Evolutionary conservation across 2,329 filamentous ascomycete genomes (phyloP).

Genomic region (Colletotrichum theobromicola): DNA sequence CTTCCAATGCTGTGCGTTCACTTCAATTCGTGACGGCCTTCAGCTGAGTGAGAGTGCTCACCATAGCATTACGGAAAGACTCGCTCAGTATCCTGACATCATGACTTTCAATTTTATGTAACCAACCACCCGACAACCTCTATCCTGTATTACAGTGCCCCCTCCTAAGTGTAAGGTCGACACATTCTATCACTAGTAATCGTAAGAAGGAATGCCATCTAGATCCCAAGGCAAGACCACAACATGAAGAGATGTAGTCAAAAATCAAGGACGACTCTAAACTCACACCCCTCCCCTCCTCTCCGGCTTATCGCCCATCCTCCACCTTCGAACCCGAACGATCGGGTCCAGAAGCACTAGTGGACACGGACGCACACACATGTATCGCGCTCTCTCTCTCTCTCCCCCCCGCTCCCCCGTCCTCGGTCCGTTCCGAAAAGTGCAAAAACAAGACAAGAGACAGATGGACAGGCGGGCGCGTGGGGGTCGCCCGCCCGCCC

Average conservation of each 20-base stretch:
- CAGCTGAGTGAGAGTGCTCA: neutral
- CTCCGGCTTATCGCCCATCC: neutral
- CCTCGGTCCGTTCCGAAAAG: conserved; percentile 6
- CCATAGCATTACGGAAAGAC: neutral
- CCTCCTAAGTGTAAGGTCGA: neutral
- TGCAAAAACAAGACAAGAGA: neutral
- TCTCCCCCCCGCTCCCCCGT: neutral
- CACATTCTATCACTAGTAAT: neutral
- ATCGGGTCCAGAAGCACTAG: neutral
- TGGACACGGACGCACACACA: neutral
- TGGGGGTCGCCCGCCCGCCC: neutral
- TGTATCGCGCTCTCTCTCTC: neutral
- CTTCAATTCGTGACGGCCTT: too few relatives aligned
- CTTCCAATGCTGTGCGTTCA: too few relatives aligned
- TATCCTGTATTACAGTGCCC: neutral
- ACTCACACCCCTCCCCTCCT: neutral
- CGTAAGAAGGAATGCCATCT: neutral
- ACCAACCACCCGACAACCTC: neutral
- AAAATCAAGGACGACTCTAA: neutral
- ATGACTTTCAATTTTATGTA: neutral
- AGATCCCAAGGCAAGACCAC: neutral
- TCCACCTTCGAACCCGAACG: neutral
- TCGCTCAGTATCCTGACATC: neutral
- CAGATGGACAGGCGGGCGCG: neutral
- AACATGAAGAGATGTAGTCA: neutral